Conservation (phyloP, 495 filamentous ascomycete genomes). For the Penicillium cinerascens region DNA sequence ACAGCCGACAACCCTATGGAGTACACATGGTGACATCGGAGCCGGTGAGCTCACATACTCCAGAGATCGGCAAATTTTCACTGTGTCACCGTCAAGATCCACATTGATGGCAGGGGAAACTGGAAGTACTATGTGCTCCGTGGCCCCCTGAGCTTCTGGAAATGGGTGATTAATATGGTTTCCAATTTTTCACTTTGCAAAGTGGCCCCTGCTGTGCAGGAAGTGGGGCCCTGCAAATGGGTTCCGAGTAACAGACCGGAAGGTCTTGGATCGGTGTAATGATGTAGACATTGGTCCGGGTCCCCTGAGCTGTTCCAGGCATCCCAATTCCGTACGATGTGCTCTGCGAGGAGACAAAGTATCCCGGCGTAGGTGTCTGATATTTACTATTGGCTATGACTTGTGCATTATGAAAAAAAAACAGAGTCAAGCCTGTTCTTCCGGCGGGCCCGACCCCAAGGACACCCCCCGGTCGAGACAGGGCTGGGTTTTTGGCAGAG, state of each 20-base stretch:
- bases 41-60: constrained; percentile 15
- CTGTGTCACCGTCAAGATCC: constrained; percentile 19
- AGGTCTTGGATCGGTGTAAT: constrained; percentile 16
- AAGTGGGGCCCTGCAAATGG: constrained; percentile 25
- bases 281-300: constrained; percentile 7
- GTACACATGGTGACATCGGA: neutral
- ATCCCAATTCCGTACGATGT: neutral
- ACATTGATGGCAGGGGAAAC: neutral
- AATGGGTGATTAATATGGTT: constrained; percentile 9
- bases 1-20: neutral
- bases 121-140: neutral
- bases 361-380: too few species aligned
- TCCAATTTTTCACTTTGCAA: constrained; percentile 10
- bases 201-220: constrained; percentile 23
- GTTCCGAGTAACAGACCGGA: constrained; percentile 18
- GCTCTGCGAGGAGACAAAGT: neutral
- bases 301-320: constrained; percentile 3
- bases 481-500: constrained; percentile 23
- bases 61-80: constrained; percentile 23
- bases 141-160: constrained; percentile 24
- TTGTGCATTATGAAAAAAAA: neutral
- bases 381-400: neutral
- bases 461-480: neutral
- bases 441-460: constrained; percentile 12
- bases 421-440: constrained; percentile 12